phyloP scores from a whole-genome alignment of 2,329 filamentous ascomycete genomes.

The Pseudopithomyces maydicus region DNA sequence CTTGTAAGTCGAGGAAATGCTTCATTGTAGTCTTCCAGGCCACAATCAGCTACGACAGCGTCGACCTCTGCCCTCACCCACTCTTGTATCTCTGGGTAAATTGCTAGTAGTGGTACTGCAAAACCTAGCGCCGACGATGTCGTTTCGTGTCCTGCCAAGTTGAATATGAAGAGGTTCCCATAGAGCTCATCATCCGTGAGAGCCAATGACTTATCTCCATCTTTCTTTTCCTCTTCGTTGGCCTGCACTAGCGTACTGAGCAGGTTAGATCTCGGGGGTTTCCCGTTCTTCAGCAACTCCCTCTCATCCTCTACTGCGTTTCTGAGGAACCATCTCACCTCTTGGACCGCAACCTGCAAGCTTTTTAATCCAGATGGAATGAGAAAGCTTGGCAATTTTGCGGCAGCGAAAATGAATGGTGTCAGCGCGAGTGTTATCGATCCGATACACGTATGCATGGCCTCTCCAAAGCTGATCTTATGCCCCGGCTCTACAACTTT shows the following conservation, averaged over 20 bases:
- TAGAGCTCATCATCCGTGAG: constrained; percentile 47
- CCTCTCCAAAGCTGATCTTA: not conserved
- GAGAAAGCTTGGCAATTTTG: not conserved
- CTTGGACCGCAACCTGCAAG: not conserved
- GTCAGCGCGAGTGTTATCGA: not conserved
- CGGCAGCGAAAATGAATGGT: not conserved
- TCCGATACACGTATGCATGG: not conserved
- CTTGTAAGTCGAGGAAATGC: not conserved
- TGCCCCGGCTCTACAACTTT: not conserved
- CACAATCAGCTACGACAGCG: not conserved
- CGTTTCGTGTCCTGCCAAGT: constrained; percentile 57
- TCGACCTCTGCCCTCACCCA: constrained; percentile 48
- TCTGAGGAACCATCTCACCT: not conserved
- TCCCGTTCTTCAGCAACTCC: not conserved
- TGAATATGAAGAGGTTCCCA: constrained; percentile 55
- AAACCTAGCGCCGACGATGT: constrained; percentile 52
- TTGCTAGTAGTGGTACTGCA: constrained; percentile 51
- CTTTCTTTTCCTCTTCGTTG: not conserved
- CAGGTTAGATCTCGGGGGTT: not conserved
- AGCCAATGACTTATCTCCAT: not conserved
- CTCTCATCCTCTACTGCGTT: not conserved
- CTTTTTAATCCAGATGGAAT: not conserved
- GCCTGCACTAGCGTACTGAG: not conserved
- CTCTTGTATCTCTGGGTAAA: constrained; percentile 51
- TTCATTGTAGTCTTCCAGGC: not conserved